Percentiles rank a stretch among this genome's conserved stretches.
These are phyloP conservation scores for Limonium bicolor DNA, from an alignment of 148 eudicot genomes.

Conservation along the genomic window DNA sequence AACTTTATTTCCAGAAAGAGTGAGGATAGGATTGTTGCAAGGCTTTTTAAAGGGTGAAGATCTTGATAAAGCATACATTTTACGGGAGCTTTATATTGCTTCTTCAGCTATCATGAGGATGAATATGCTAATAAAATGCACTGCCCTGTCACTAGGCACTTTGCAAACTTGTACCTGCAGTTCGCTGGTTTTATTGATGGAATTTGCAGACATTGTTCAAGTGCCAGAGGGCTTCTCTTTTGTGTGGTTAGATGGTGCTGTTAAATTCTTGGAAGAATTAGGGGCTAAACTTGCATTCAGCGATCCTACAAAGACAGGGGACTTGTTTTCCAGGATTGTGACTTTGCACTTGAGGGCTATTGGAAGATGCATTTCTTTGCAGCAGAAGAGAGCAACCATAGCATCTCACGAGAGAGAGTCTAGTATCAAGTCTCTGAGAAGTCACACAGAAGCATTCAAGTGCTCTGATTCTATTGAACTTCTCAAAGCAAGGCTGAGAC, in stretches of 20 bases:
- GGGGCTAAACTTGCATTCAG: conserved; percentile 35
- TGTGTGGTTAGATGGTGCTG: conserved; percentile 59
- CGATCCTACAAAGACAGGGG: conserved; percentile 22
- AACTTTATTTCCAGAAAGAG: too few species aligned
- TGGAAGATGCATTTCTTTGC: conserved; percentile 79
- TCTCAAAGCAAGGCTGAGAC: conserved; percentile 51
- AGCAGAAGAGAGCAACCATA: conserved; percentile 58
- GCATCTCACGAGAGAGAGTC: conserved; percentile 66
- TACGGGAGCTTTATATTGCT: conserved; percentile 57
- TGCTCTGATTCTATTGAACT: conserved; percentile 26
- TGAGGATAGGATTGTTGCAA: conserved; percentile 27
- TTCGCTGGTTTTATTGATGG: conserved; percentile 37
- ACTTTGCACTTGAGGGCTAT: conserved; percentile 53
- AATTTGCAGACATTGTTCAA: conserved; percentile 27
- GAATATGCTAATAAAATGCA: conserved; percentile 28
- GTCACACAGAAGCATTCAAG: conserved; percentile 13
- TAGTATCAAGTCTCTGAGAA: conserved; percentile 29
- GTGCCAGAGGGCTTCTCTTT: conserved; percentile 24
- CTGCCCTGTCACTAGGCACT: conserved; percentile 33
- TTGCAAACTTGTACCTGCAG: too few species aligned
- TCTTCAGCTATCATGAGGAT: conserved; percentile 60
- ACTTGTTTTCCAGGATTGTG: conserved; percentile 36
- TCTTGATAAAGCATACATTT: conserved; percentile 49
- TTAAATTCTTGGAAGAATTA: conserved; percentile 60
- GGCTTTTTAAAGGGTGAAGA: conserved; percentile 46